Conservation (phyloP, 2,329 filamentous ascomycete species). For the Daldinia eschscholtzii region DNA sequence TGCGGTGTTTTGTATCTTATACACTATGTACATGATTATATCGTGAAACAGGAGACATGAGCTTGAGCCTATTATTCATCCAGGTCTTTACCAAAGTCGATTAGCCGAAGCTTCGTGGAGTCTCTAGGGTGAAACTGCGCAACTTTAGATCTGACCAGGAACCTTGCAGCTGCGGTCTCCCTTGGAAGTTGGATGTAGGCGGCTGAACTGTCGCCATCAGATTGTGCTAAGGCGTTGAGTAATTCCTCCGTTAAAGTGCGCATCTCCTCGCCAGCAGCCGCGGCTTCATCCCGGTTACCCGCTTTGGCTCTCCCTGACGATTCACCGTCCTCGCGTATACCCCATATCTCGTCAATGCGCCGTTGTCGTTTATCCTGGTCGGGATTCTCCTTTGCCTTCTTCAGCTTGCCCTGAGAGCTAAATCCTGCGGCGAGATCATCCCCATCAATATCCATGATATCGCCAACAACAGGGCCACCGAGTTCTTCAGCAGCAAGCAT, state of each 20-base stretch:
- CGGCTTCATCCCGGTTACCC: constrained; percentile 60
- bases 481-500: constrained; percentile 88
- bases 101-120: constrained; percentile 68
- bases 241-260: constrained; percentile 70
- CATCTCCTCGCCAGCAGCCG: constrained; percentile 69
- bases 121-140: constrained; percentile 75
- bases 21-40: not conserved
- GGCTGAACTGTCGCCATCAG: constrained; percentile 66
- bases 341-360: constrained; percentile 75
- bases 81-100: constrained; percentile 74
- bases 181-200: constrained; percentile 70
- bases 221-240: constrained; percentile 68
- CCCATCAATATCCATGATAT: constrained; percentile 73
- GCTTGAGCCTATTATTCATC: constrained; percentile 59
- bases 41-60: constrained; percentile 2
- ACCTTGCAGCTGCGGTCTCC: constrained; percentile 73
- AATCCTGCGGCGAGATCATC: constrained; percentile 72
- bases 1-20: constrained; percentile 15
- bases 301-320: constrained; percentile 42
- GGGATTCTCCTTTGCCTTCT: constrained; percentile 60
- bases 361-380: constrained; percentile 67
- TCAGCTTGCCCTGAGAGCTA: constrained; percentile 69
- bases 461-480: constrained; percentile 84
- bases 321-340: constrained; percentile 50
- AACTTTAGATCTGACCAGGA: constrained; percentile 74